Base-by-base conservation (phyloP, 2,329 filamentous ascomycete genomes). In the Onygena corvina region DNA sequence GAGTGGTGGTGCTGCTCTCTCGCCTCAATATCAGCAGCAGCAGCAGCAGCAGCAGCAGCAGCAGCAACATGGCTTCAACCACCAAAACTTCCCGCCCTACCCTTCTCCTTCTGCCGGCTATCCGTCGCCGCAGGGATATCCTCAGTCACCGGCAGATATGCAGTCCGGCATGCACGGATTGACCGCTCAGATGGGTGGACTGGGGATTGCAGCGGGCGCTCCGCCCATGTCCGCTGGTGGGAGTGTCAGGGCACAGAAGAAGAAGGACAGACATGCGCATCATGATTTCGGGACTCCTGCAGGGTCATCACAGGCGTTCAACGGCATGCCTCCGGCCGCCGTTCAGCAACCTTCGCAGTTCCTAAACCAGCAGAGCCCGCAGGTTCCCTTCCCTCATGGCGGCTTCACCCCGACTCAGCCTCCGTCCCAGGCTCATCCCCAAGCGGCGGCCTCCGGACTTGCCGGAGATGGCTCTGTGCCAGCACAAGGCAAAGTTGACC, bases 201-300 rank as follows among this genome's bases (percentile, higher is more conserved):
- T 93, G 76, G 81, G 75, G 34, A 71, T 94, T 57, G 79, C 75
- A 29, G 66, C 62, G 51, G 73, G 76, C 45, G 71, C 71, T 3
- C 79, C 75, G 30, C 66, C 62, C 51, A 73, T 76, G 44, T 71
- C 71, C 7, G 70, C 71, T 2, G 55, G 46, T 49, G 57, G 61
- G 50, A 62, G 60, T 48, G 57, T 63, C 46, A 69, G 80, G 64
- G 57, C 65, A 31, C 67, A 71, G 46, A 84, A 89, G 75, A 96
- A 94, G 79, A 95, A 94, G 76, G 84, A 95, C 64, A 80, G 87
- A 52, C 90, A 96, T 68, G 90, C 89, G 55, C 85, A 94, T 66
- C 90, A 96, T 66, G 83, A 80, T 33, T 79, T 96, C 48, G 86
- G 90, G 56, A 79, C 84, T 18, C 75, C 81, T 9, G 74, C 74